Evolutionary conservation across 495 filamentous ascomycete species (phyloP), one percentile per base, ranked within the genome.

Genomic region (Penicillium samsonianum): DNA sequence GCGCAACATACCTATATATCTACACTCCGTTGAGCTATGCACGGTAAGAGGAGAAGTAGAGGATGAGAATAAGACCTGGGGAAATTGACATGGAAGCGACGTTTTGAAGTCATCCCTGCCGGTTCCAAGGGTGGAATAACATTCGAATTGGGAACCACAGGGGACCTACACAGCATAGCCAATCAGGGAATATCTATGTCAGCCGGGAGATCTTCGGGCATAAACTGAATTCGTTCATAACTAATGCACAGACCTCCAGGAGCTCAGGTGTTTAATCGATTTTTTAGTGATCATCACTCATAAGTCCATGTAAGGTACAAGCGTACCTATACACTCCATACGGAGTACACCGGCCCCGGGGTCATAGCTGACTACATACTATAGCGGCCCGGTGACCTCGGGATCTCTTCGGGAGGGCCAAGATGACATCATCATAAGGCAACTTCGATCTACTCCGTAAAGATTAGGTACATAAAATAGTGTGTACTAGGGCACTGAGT

Each of bases 161-260:
- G 41, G 5, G 37, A 17, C 12, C 37, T 17, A 28, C 2, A 20
- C 33, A 25, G 0, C 1, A 22, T 23, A 12, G 16, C 40, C 50
- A 53, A 53, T 23, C n/a, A 53, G 11, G 14, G 7, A 17, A 38
- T 17, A 23, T 5, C 33, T 26, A 19, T 9, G 22, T 5, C 5
- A 51, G 8, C 10, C 50, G 50, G 50, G 50, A 52, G 50, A 52
- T 52, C 50, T 40, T 16, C 50, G 19, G 6, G 5, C 48, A 52
- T 42, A 19, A 52, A 42, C 37, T 8, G 50, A 40, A 28, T 28
- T 41, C 8, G 16, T 26, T 28, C 14, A 38, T 11, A 22, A 25
- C 8, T 37, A 20, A 40, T 38, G 22, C 31, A 37, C 33, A 50
- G 19, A 37, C 31, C 20, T 38, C 10, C 4, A n/a, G 1, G 20